These are phyloP conservation scores for Sphaerostilbella broomeana DNA, from an alignment of 2,329 filamentous ascomycete genomes.

Conservation along the genomic window DNA sequence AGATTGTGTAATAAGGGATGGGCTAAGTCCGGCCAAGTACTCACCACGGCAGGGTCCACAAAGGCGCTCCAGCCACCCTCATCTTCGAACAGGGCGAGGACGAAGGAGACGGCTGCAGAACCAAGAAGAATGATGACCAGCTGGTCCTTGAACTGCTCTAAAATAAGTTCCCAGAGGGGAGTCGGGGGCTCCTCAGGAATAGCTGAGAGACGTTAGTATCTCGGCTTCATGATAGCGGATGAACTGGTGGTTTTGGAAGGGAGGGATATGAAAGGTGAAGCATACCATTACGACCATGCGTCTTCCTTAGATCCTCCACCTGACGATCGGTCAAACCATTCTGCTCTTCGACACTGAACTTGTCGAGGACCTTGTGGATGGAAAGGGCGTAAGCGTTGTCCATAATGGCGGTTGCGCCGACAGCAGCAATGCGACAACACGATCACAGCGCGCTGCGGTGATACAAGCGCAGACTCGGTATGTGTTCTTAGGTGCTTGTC, in stretches of 20 bases:
- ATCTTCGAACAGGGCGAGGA: conserved; percentile 86
- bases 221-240: too few species aligned
- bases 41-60: conserved; percentile 88
- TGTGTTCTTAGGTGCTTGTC: conserved; percentile 1
- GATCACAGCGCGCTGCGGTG: conserved; percentile 4
- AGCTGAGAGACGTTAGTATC: conserved; percentile 30
- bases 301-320: conserved; percentile 47
- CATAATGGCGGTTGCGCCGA: conserved; percentile 37
- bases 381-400: conserved; percentile 56
- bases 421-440: conserved; percentile 4
- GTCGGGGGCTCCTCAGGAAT: conserved; percentile 87
- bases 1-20: not conserved
- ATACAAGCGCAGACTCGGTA: conserved; percentile 1
- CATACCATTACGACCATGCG: conserved; percentile 62
- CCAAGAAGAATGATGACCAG: conserved; percentile 90
- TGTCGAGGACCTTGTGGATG: conserved; percentile 51
- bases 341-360: conserved; percentile 49
- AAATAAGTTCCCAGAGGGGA: conserved; percentile 88
- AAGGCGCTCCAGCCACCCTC: conserved; percentile 95
- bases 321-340: conserved; percentile 54
- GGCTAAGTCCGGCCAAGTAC: conserved; percentile 30
- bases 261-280: conserved; percentile 9
- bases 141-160: conserved; percentile 99
- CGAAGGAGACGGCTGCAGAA: conserved; percentile 88
- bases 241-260: too few species aligned